phyloP scores from a whole-genome alignment of 305 asterid species.

The Solanum chacoense region DNA sequence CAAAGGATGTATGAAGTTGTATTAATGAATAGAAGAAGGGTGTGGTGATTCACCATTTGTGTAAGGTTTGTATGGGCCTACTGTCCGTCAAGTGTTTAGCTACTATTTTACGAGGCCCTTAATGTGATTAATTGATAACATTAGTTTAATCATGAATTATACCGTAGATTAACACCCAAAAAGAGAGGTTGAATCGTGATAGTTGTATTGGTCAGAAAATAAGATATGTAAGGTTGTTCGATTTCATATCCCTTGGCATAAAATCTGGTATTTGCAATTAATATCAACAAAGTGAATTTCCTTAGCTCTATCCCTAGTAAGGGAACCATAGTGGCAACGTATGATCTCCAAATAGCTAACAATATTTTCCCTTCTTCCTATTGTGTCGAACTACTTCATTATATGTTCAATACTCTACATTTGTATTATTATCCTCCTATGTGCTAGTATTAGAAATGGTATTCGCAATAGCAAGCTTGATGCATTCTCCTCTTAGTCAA shows the following conservation, averaged over 20 bases:
- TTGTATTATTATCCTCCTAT: no score
- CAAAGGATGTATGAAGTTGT: no score
- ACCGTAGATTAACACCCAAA: not conserved
- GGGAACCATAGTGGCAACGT: not conserved
- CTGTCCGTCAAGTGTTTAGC: no score
- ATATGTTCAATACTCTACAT: not conserved
- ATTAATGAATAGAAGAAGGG: no score
- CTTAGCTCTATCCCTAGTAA: not conserved
- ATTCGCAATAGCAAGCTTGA: not conserved
- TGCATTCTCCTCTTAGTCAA: not conserved
- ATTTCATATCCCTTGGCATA: not conserved
- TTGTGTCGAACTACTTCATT: not conserved
- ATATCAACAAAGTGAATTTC: not conserved
- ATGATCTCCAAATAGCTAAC: not conserved
- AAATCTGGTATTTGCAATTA: not conserved
- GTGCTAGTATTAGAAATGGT: not conserved
- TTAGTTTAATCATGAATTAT: no score
- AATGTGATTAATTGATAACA: no score
- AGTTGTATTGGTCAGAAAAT: not conserved
- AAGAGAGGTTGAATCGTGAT: not conserved
- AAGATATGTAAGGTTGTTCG: not conserved
- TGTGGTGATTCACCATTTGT: no score
- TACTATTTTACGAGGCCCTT: no score
- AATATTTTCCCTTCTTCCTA: not conserved
- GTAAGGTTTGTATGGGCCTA: no score